These are phyloP conservation scores for Russula ochroleuca DNA, from an alignment of 768 basidiomycete genomes.

Conservation along the genomic window DNA sequence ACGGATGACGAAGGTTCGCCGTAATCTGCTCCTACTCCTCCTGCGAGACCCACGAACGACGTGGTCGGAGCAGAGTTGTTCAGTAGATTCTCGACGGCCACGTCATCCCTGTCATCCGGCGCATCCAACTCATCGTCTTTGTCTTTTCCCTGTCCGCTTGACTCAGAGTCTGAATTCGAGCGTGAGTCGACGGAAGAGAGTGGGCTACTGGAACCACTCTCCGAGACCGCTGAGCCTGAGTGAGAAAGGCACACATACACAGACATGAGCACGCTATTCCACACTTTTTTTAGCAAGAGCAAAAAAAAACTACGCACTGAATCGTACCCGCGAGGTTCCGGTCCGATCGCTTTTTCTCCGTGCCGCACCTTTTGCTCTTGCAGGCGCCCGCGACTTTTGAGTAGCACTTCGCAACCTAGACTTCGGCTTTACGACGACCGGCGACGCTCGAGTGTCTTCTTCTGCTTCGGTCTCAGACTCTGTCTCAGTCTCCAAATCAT, in stretches of 20 bases:
- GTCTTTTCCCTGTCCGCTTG: not conserved
- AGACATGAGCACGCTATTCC: not conserved
- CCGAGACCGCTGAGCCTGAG: not conserved
- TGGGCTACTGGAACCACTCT: slow-evolving; percentile 13
- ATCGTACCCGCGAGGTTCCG: not conserved
- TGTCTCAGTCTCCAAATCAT: not conserved
- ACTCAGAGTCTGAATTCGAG: not conserved
- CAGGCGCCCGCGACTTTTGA: not conserved
- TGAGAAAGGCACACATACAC: not conserved
- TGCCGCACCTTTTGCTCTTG: not conserved
- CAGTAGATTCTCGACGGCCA: slow-evolving; percentile 24
- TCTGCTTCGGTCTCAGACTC: not conserved
- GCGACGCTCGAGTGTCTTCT: not conserved
- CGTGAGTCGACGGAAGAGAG: slow-evolving; percentile 14
- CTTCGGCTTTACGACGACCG: not conserved
- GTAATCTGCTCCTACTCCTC: not conserved
- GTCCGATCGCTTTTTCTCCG: not conserved
- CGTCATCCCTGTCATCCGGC: slow-evolving; percentile 19
- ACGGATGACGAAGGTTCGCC: slow-evolving; percentile 17
- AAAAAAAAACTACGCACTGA: not conserved
- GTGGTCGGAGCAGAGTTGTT: not conserved
- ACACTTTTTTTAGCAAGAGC: not conserved
- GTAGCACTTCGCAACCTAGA: not conserved
- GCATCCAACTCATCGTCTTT: slow-evolving; percentile 2
- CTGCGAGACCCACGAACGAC: not conserved